phyloP scores from a whole-genome alignment of 2,329 filamentous ascomycete species.

The Claviceps capensis region DNA sequence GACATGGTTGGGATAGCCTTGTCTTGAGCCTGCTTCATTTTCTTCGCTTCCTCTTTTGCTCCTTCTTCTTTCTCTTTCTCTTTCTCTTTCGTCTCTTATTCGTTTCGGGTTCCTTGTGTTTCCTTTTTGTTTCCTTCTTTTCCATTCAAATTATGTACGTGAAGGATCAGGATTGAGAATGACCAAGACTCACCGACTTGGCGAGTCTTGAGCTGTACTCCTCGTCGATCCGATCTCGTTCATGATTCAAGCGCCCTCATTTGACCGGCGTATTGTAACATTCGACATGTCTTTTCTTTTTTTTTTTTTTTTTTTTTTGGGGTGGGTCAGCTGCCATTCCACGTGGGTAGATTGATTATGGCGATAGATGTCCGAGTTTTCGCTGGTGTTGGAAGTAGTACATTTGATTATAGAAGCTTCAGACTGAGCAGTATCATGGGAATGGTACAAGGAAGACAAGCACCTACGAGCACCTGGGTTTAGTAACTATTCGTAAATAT shows the following conservation, averaged over 20 bases:
- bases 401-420: neutral
- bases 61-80: neutral
- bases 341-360: neutral
- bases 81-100: neutral
- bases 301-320: no score
- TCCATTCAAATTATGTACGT: neutral
- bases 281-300: neutral
- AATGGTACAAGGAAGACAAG: neutral
- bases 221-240: neutral
- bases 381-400: neutral
- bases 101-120: conserved; percentile 6
- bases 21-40: neutral
- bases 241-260: conserved; percentile 1
- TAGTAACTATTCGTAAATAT: neutral
- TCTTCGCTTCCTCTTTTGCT: neutral
- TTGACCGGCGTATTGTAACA: neutral
- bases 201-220: neutral
- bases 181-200: conserved; percentile 7
- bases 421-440: neutral
- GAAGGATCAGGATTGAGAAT: conserved; percentile 9
- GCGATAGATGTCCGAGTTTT: neutral
- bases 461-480: neutral
- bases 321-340: neutral
- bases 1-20: conserved; percentile 2
- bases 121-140: conserved; percentile 1